phyloP scores from a whole-genome alignment of 1,139 yeast species.

The Citeromyces siamensis region DNA sequence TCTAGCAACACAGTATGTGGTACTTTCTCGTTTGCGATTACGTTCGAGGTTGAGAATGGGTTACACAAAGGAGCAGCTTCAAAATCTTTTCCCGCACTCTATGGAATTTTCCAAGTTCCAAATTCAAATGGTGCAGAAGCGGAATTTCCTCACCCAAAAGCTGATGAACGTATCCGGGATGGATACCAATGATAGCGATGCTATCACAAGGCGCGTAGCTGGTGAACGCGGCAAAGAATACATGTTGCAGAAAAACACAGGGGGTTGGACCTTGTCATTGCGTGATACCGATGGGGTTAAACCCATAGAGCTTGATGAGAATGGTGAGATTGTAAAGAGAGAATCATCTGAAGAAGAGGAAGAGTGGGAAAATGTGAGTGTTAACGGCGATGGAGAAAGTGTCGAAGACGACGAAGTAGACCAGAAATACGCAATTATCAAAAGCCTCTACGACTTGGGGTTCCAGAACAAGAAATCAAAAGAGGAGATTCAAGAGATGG shows the following conservation, averaged over 20 bases:
- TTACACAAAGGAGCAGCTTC: constrained; percentile 74
- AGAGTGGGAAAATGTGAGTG: constrained; percentile 6
- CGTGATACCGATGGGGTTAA: constrained; percentile 25
- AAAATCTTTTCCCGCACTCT: constrained; percentile 67
- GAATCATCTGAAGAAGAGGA: constrained; percentile 7
- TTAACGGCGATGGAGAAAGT: constrained; percentile 10
- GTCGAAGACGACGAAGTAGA: constrained; percentile 8
- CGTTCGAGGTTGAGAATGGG: constrained; percentile 94
- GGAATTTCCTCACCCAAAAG: constrained; percentile 83
- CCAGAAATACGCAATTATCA: constrained; percentile 14
- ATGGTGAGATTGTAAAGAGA: constrained; percentile 10
- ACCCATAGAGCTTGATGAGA: constrained; percentile 16
- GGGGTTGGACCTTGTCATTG: constrained; percentile 81
- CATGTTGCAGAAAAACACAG: constrained; percentile 60
- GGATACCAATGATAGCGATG: constrained; percentile 43
- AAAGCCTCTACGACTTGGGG: constrained; percentile 18
- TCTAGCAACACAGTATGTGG: constrained; percentile 76
- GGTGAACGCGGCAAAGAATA: constrained; percentile 76
- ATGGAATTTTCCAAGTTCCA: constrained; percentile 91
- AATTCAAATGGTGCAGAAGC: constrained; percentile 80
- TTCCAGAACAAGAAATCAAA: constrained; percentile 11
- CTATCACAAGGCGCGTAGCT: constrained; percentile 51
- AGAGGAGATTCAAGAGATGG: constrained; percentile 17
- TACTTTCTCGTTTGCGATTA: constrained; percentile 68
- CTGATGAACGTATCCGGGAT: constrained; percentile 78